Evolutionary conservation across 2,329 filamentous ascomycete genomes (phyloP).

Genomic region (Pseudogymnoascus sp.): DNA sequence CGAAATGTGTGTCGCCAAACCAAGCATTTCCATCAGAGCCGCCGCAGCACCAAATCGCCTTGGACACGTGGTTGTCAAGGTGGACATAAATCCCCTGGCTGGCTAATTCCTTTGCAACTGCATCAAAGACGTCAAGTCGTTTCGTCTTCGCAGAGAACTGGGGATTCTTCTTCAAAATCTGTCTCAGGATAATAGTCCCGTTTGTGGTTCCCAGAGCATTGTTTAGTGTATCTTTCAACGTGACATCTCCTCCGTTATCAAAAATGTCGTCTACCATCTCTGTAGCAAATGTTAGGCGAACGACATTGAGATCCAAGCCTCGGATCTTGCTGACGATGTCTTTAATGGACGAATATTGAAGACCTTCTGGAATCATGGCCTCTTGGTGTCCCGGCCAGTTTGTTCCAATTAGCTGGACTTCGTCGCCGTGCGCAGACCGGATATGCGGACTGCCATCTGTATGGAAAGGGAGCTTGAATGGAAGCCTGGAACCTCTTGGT

Average conservation of each 20-base stretch:
- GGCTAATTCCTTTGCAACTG: constrained; percentile 49
- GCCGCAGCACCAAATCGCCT: constrained; percentile 50
- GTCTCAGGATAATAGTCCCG: constrained; percentile 40
- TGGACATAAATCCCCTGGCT: constrained; percentile 50
- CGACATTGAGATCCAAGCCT: constrained; percentile 52
- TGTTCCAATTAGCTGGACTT: constrained; percentile 44
- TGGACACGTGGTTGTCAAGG: constrained; percentile 54
- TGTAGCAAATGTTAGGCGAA: constrained; percentile 55
- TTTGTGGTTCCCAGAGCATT: constrained; percentile 43
- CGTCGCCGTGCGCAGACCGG: constrained; percentile 24
- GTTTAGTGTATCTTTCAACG: constrained; percentile 37
- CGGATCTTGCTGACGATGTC: constrained; percentile 49
- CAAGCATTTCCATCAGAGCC: constrained; percentile 48
- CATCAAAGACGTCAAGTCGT: constrained; percentile 51
- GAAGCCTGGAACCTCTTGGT: not conserved
- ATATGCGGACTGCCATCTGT: not conserved
- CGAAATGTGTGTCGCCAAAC: constrained; percentile 54
- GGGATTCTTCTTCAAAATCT: constrained; percentile 50
- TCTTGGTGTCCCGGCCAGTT: constrained; percentile 57
- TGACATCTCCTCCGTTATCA: constrained; percentile 40
- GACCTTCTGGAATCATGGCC: constrained; percentile 57
- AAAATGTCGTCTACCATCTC: constrained; percentile 56
- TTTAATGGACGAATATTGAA: constrained; percentile 52
- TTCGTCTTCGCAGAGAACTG: constrained; percentile 46
- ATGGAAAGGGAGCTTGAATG: not conserved